A percentile compares a stretch with the other conserved stretches of the same genome.
Conservation (phyloP, 2,329 filamentous ascomycete species). For the Ophiocordyceps polyrhachis-furcata region DNA sequence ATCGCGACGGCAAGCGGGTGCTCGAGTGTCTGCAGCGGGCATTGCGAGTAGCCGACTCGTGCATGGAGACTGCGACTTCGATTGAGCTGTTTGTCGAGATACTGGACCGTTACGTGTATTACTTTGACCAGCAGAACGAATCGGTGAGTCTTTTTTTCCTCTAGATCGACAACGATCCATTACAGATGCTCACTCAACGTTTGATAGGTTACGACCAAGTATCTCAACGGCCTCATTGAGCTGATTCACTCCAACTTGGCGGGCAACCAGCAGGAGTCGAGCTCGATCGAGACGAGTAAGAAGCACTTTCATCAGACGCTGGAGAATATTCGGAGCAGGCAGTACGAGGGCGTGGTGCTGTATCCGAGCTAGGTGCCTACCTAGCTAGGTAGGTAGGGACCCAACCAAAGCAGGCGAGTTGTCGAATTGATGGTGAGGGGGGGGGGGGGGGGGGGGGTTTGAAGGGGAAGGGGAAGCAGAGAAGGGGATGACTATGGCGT, state of each 20-base stretch:
- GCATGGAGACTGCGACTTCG: slow-evolving; percentile 95
- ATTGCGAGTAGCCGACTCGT: slow-evolving; percentile 88
- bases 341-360: slow-evolving; percentile 81
- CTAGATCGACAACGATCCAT: not conserved
- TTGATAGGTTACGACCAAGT: slow-evolving; percentile 69
- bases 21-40: slow-evolving; percentile 91
- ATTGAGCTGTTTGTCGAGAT: slow-evolving; percentile 98
- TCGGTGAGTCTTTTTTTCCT: slow-evolving; percentile 35
- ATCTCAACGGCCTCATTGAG: slow-evolving; percentile 93
- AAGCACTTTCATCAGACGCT: slow-evolving; percentile 90
- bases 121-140: slow-evolving; percentile 98
- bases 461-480: not conserved
- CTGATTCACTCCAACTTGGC: slow-evolving; percentile 92
- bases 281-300: slow-evolving; percentile 70
- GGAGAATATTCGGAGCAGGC: slow-evolving; percentile 78
- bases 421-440: not conserved
- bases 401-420: not conserved
- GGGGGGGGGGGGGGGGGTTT: too few relatives aligned
- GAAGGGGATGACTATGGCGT: too few relatives aligned
- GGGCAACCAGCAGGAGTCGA: slow-evolving; percentile 64
- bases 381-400: too few relatives aligned
- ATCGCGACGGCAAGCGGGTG: slow-evolving; percentile 92
- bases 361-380: slow-evolving; percentile 30
- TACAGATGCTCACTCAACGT: not conserved
- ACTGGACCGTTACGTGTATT: slow-evolving; percentile 94